Evolutionary conservation across 1,284 basidiomycete species (phyloP).

Genomic region (Ustilago loliicola): DNA sequence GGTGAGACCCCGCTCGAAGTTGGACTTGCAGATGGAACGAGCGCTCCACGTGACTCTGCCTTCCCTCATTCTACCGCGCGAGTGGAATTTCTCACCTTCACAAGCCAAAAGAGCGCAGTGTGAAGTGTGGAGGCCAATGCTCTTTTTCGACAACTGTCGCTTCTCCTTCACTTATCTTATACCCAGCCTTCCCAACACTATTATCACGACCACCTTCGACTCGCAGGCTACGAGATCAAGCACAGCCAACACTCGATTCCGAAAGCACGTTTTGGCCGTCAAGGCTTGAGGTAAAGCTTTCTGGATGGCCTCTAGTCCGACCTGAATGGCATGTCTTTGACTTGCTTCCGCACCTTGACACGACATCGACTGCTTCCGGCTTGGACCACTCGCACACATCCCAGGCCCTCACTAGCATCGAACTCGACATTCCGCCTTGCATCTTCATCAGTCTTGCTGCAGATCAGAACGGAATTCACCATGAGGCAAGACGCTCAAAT

Average conservation of each 20-base stretch:
- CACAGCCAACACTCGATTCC: background rate
- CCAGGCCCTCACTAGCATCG: background rate
- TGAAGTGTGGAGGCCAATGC: conserved; percentile 27
- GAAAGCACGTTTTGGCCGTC: background rate
- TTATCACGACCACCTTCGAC: background rate
- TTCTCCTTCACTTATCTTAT: background rate
- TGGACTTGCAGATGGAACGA: conserved; percentile 22
- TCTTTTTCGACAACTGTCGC: conserved; percentile 1
- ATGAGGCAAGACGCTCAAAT: conserved; percentile 43
- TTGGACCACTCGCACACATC: background rate
- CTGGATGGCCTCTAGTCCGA: conserved; percentile 10
- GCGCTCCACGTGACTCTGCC: conserved; percentile 31
- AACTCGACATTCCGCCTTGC: background rate
- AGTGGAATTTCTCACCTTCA: conserved; percentile 28
- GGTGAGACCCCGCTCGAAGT: background rate
- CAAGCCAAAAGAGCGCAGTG: background rate
- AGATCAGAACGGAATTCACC: conserved; percentile 11
- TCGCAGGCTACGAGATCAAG: background rate
- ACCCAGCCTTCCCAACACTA: background rate
- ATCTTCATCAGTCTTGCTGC: background rate
- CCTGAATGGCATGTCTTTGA: conserved; percentile 44
- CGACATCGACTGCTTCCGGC: conserved; percentile 17
- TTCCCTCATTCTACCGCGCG: conserved; percentile 23
- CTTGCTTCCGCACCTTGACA: conserved; percentile 26
- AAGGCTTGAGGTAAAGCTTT: background rate